Base-by-base conservation (phyloP, 2,329 filamentous ascomycete species). In the Fusarium torulosum region DNA sequence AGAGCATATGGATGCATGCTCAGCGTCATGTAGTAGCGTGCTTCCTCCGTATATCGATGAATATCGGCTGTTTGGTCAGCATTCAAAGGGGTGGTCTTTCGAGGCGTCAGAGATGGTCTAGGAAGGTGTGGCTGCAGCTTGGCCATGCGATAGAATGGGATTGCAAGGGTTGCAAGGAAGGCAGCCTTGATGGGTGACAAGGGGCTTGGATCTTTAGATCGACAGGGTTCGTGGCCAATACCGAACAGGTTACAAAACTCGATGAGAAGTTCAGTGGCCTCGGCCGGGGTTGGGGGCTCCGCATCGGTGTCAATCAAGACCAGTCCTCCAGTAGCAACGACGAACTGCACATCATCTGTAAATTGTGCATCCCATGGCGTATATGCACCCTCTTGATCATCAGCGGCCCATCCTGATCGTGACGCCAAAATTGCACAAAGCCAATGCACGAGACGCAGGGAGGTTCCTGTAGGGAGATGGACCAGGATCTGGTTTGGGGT, bases 11-110 rank as follows among this genome's bases (percentile, higher is more conserved):
- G 71, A n/a, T 74, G 68, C 70, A 74, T 71, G 55, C 74, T 75
- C 35, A 76, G 66, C n/a, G 74, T 76, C 74, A 76, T 75, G 59
- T 75, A 71, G 51, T 75, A 76, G 29, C 52, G 69, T 21, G 68
- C 58, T 23, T 74, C 71, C 20, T 40, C 40, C 7, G 66, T 60
- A 13, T 74, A 74, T 17, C 57, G 54, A 38, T 55, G 68, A 21
- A 74, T 50, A 15, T 65, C 60, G 13, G 67, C 50, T 19, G 38
- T 33, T 29, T 67, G 62, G 19, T 54, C 41, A 42, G 57, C 33
- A 37, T 63, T 54, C 20, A 70, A 44, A 11, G 49, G 19, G 9
- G 20, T 31, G 11, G 52, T 29, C 27, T 49, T 63, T 38, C 45
- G 53, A 20, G 47, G 41, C 44, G 55, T 55, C 17, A 74, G 41